Percentiles rank a stretch among this genome's conserved stretches.
Evolutionary conservation across 352 stramenopile species (phyloP).

Genomic region (Globisporangium spinosum): DNA sequence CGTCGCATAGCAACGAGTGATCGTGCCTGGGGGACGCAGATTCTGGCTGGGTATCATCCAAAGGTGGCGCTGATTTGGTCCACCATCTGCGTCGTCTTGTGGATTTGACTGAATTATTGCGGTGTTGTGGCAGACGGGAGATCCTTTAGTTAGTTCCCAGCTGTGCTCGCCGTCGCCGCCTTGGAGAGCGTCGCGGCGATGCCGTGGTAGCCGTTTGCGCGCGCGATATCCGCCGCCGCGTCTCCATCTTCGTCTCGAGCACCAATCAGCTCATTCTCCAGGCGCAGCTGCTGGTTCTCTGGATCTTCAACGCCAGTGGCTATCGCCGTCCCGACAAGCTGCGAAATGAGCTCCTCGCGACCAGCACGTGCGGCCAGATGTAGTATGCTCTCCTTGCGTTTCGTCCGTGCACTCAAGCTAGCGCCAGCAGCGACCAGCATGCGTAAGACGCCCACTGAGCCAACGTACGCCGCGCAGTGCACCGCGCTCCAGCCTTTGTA

Average conservation of each 20-base stretch:
- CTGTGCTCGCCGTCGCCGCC: not conserved
- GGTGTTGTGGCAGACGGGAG: not conserved
- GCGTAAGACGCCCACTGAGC: conserved; percentile 20
- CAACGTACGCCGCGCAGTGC: conserved; percentile 54
- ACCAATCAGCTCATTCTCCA: not conserved
- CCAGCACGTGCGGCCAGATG: conserved; percentile 34
- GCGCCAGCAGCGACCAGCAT: conserved; percentile 26
- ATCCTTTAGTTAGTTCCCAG: not conserved
- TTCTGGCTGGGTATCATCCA: no score
- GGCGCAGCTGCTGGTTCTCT: not conserved
- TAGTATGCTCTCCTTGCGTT: conserved; percentile 28
- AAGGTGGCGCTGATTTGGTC: not conserved
- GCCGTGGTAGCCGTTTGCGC: not conserved
- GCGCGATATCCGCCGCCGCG: conserved; percentile 10
- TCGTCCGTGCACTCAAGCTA: conserved; percentile 20
- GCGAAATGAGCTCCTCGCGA: conserved; percentile 25
- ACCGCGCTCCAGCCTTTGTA: conserved; percentile 55
- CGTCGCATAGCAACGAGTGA: not conserved
- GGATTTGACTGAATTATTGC: not conserved
- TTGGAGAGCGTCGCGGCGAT: conserved; percentile 6
- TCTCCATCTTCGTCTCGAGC: conserved; percentile 11
- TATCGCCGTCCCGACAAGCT: conserved; percentile 9
- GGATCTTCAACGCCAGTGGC: not conserved
- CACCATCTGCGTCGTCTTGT: not conserved
- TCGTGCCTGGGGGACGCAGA: not conserved